Conservation (phyloP, 73 alveolate genomes). For the Tetrahymena thermophila region DNA sequence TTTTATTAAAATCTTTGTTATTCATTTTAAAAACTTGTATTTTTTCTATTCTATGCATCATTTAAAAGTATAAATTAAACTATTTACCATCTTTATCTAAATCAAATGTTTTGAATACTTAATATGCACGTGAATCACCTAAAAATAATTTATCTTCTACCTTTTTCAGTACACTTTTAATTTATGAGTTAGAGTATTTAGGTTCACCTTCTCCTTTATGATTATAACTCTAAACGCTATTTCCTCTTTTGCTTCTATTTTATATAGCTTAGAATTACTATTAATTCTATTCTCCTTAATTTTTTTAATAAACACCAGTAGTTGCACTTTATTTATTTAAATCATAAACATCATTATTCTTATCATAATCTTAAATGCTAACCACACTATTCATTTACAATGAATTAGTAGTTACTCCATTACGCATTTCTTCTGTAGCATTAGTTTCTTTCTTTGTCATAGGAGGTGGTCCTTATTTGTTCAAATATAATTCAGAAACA, state of each 20-base stretch:
- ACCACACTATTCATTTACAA: background rate
- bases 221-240: background rate
- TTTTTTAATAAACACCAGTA: background rate
- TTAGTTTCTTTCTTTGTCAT: background rate
- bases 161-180: background rate
- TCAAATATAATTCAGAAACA: background rate
- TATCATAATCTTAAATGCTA: background rate
- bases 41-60: too few species aligned
- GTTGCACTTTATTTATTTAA: background rate
- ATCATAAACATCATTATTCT: background rate
- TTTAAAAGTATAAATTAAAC: too few species aligned
- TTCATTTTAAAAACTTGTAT: too few species aligned
- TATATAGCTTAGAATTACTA: background rate
- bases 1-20: too few species aligned
- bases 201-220: background rate
- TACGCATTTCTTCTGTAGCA: background rate
- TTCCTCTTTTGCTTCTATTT: background rate
- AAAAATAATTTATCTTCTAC: background rate
- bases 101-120: background rate
- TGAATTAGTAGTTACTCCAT: background rate
- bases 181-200: background rate
- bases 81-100: background rate
- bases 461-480: background rate
- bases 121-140: background rate
- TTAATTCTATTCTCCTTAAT: background rate